phyloP scores from a whole-genome alignment of 345 rosid genomes.

The Cardiospermum halicacabum region DNA sequence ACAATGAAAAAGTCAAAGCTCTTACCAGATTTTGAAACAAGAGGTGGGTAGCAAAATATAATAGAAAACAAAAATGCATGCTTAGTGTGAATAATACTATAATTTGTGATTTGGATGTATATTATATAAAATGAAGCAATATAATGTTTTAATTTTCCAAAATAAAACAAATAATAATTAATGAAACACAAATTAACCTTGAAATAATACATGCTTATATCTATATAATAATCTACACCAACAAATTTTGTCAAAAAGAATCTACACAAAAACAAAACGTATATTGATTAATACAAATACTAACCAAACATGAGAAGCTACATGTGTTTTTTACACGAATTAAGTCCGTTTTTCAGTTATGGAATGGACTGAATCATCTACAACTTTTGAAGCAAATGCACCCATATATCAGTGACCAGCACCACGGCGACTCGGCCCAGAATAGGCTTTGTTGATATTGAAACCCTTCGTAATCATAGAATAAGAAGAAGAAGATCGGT shows the following conservation, averaged over 20 bases:
- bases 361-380: background rate
- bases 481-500: constrained; percentile 5
- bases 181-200: no score
- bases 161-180: no score
- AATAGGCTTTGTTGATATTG: constrained; percentile 25
- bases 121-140: no score
- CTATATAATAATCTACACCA: background rate
- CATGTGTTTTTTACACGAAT: background rate
- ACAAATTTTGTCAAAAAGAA: no score
- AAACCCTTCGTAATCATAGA: background rate
- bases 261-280: no score
- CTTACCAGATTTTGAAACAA: no score
- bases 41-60: no score
- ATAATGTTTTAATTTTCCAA: no score
- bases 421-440: constrained; percentile 47
- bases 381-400: background rate
- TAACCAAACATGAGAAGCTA: background rate
- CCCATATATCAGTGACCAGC: constrained; percentile 29
- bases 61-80: no score
- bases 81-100: no score
- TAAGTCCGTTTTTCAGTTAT: background rate
- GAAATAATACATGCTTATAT: background rate
- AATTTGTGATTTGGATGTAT: no score
- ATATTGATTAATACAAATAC: background rate
- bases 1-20: no score